phyloP scores from a whole-genome alignment of 2,329 filamentous ascomycete genomes.

The Ascocoryne sarcoides region DNA sequence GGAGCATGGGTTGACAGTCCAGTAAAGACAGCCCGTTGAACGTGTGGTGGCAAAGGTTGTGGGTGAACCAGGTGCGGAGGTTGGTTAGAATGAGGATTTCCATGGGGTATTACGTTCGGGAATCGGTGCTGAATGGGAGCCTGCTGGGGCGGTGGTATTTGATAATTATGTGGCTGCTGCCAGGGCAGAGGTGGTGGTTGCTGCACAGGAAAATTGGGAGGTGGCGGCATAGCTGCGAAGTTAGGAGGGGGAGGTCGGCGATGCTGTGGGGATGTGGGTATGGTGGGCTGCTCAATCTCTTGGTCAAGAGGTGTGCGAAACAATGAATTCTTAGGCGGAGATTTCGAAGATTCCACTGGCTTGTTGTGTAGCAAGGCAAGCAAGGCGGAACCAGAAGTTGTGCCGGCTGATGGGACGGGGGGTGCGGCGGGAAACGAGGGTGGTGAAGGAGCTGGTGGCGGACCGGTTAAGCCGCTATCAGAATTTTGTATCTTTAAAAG shows the following conservation, averaged over 20 bases:
- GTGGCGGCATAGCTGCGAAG: slow-evolving; percentile 37
- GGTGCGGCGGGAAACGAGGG: background rate
- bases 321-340: slow-evolving; percentile 18
- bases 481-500: slow-evolving; percentile 47
- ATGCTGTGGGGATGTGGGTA: slow-evolving; percentile 50
- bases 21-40: slow-evolving; percentile 44
- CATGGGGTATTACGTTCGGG: slow-evolving; percentile 11
- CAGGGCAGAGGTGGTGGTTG: slow-evolving; percentile 13
- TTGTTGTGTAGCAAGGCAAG: slow-evolving; percentile 42
- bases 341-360: slow-evolving; percentile 10
- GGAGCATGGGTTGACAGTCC: slow-evolving; percentile 26
- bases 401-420: slow-evolving; percentile 5
- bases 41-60: slow-evolving; percentile 40
- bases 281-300: slow-evolving; percentile 37
- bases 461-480: slow-evolving; percentile 38
- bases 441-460: slow-evolving; percentile 3
- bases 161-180: slow-evolving; percentile 5
- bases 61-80: slow-evolving; percentile 28
- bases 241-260: slow-evolving; percentile 43
- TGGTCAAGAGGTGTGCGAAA: slow-evolving; percentile 49
- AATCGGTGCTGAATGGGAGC: slow-evolving; percentile 1
- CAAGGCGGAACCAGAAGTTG: slow-evolving; percentile 37
- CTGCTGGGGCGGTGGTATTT: slow-evolving; percentile 3
- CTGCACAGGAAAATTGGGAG: slow-evolving; percentile 38
- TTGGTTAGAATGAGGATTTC: slow-evolving; percentile 22